These are phyloP conservation scores for Lyophyllum shimeji DNA, from an alignment of 768 basidiomycete species.

Conservation along the genomic window DNA sequence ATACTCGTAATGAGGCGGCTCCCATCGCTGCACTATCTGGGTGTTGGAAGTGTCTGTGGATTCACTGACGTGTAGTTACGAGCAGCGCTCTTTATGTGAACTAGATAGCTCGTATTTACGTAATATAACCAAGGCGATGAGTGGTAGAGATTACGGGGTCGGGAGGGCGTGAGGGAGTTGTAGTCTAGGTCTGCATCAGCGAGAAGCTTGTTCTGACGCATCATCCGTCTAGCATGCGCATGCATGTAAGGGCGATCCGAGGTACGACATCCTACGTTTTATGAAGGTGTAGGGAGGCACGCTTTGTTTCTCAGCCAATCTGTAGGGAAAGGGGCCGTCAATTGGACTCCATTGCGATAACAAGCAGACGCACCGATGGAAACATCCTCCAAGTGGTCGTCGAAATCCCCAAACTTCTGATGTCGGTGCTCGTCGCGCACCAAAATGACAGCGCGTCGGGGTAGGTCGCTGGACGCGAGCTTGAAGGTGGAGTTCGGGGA, in stretches of 20 bases:
- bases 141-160: no score
- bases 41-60: no score
- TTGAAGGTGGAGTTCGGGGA: slow-evolving; percentile 43
- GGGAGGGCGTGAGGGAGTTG: no score
- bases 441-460: slow-evolving; percentile 45
- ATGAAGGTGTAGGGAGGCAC: slow-evolving; percentile 31
- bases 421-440: slow-evolving; percentile 54
- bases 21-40: no score
- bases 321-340: slow-evolving; percentile 11
- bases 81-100: no score
- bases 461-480: slow-evolving; percentile 44
- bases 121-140: no score
- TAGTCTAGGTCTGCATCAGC: no score
- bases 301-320: slow-evolving; percentile 46
- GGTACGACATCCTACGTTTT: not conserved
- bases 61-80: not conserved
- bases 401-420: slow-evolving; percentile 72
- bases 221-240: not conserved
- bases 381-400: slow-evolving; percentile 80
- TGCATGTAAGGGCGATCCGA: not conserved
- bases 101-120: no score
- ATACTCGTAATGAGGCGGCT: no score
- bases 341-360: slow-evolving; percentile 19
- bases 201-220: no score
- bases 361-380: slow-evolving; percentile 38